These are phyloP conservation scores for Schoenoplectus tabernaemontani DNA, from an alignment of 202 grass and related monocot genomes.

Conservation along the genomic window DNA sequence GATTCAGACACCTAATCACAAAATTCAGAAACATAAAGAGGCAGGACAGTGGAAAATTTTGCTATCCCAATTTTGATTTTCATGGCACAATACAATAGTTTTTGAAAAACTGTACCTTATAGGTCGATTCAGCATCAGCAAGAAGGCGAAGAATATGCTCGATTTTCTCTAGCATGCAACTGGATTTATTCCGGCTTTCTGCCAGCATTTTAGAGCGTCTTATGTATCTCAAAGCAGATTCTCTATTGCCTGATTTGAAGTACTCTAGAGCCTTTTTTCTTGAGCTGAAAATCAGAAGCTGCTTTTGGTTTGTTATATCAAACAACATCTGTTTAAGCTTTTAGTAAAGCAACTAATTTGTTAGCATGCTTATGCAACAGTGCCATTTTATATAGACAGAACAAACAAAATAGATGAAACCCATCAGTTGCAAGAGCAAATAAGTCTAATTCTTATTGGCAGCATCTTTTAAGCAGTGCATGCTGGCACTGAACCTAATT, in stretches of 20 bases:
- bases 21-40: conserved; percentile 8
- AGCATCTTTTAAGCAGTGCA: background rate
- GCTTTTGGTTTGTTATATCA: background rate
- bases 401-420: background rate
- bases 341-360: background rate
- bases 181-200: conserved; percentile 52
- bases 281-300: conserved; percentile 38
- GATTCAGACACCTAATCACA: conserved; percentile 70
- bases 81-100: background rate
- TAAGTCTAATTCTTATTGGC: background rate
- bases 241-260: conserved; percentile 65
- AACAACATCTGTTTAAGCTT: background rate
- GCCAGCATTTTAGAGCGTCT: conserved; percentile 57
- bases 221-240: conserved; percentile 48
- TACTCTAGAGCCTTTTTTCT: conserved; percentile 53
- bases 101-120: conserved; percentile 37
- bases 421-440: background rate
- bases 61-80: background rate
- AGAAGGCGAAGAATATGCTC: conserved; percentile 61
- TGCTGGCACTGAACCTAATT: background rate
- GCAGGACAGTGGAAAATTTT: background rate
- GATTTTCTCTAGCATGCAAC: conserved; percentile 48
- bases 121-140: conserved; percentile 64
- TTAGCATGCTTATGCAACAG: background rate
- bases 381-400: background rate